These are phyloP conservation scores for Hansfordia pulvinata DNA, from an alignment of 2,329 filamentous ascomycete species.

Conservation along the genomic window DNA sequence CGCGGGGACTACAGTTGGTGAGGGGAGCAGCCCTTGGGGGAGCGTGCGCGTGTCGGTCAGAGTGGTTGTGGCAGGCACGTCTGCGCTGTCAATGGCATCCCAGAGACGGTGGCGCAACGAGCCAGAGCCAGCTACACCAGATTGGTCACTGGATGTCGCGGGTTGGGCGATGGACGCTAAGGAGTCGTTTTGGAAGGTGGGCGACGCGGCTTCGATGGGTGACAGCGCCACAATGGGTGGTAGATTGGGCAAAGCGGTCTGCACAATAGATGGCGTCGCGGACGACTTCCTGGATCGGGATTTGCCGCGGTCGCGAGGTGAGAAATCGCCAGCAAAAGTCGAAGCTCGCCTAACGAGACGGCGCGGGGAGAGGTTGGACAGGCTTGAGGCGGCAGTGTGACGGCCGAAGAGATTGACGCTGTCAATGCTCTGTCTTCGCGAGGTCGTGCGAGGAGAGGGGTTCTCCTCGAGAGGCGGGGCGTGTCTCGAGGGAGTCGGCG, in stretches of 20 bases:
- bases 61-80: too few relatives aligned
- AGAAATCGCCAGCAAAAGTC: slow-evolving; percentile 25
- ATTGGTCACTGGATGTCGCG: too few relatives aligned
- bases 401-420: too few relatives aligned
- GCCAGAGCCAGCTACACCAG: too few relatives aligned
- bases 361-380: too few relatives aligned
- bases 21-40: slow-evolving; percentile 11
- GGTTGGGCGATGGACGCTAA: slow-evolving; percentile 9
- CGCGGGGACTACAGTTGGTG: slow-evolving; percentile 12
- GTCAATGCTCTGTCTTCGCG: too few relatives aligned
- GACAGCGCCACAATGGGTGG: slow-evolving; percentile 27
- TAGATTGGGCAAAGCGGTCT: slow-evolving; percentile 20
- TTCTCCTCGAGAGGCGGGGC: slow-evolving; percentile 29
- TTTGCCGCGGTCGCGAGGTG: slow-evolving; percentile 1
- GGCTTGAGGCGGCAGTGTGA: too few relatives aligned
- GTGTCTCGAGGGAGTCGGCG: slow-evolving; percentile 16
- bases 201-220: slow-evolving; percentile 19
- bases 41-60: too few relatives aligned
- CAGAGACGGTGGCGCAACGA: too few relatives aligned
- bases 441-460: too few relatives aligned
- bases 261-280: slow-evolving; percentile 11
- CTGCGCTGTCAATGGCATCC: too few relatives aligned
- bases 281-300: slow-evolving; percentile 6
- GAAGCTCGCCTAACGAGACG: too few relatives aligned
- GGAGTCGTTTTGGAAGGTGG: slow-evolving; percentile 5